These are phyloP conservation scores for Dendrobium chrysotoxum DNA, from an alignment of 106 monocot genomes.

Conservation along the genomic window DNA sequence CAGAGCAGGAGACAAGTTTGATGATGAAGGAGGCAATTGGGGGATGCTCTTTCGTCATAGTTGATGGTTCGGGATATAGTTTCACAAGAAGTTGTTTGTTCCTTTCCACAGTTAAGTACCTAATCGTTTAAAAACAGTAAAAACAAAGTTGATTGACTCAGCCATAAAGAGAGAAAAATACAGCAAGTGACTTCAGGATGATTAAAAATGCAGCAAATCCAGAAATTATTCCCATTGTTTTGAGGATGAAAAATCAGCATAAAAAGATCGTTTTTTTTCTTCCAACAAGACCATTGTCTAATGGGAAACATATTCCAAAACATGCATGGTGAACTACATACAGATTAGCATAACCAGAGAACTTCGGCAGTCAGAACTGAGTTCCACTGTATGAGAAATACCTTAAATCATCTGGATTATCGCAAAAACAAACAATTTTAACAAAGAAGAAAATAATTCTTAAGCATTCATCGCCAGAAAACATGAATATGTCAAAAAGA, in stretches of 20 bases:
- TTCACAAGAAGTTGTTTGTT: slow-evolving; percentile 71
- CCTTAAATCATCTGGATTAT: background rate
- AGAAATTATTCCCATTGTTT: too few relatives aligned
- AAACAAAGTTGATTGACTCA: background rate
- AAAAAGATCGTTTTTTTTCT: background rate
- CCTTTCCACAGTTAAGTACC: slow-evolving; percentile 80
- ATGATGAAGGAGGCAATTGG: slow-evolving; percentile 89
- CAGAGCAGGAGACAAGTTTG: slow-evolving; percentile 51
- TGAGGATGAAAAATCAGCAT: background rate
- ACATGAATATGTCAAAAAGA: background rate
- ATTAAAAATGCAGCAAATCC: too few relatives aligned
- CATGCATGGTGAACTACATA: background rate
- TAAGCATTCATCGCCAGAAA: background rate
- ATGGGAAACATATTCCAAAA: background rate
- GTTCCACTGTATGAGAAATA: background rate
- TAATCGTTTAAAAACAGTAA: slow-evolving; percentile 11
- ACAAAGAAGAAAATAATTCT: background rate
- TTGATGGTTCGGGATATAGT: slow-evolving; percentile 71
- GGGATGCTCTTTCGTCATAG: slow-evolving; percentile 49
- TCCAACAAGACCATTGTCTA: background rate
- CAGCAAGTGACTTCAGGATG: background rate
- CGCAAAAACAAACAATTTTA: background rate
- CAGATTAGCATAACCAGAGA: background rate
- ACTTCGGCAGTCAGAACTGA: background rate
- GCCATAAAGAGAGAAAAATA: background rate